Evolutionary conservation across 2,329 filamentous ascomycete genomes (phyloP).

Genomic region (Pestalotiopsis sp.): DNA sequence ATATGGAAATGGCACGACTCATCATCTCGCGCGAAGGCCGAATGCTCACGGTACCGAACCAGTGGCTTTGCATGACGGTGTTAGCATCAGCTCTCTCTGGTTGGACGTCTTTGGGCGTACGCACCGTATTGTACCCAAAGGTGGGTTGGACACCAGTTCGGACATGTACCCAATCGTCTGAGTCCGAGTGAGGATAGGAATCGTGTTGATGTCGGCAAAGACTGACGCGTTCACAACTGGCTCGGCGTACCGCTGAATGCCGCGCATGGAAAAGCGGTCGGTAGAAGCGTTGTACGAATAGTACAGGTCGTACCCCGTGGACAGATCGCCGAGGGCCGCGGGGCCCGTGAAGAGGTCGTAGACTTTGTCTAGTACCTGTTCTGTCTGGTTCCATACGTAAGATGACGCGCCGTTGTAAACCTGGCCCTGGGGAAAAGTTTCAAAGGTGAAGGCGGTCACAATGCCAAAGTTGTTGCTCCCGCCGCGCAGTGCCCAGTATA

Average conservation of each 20-base stretch:
- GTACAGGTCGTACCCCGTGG: conserved; percentile 11
- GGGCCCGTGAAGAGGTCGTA: conserved; percentile 12
- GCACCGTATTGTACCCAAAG: not conserved
- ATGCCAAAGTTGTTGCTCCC: conserved; percentile 17
- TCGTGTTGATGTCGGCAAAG: not conserved
- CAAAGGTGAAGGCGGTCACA: conserved; percentile 9
- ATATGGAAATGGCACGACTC: not conserved
- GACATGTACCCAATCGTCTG: not conserved
- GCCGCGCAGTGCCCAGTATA: conserved; percentile 16
- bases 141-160: not conserved
- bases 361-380: conserved; percentile 12
- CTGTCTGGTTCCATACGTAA: conserved; percentile 9
- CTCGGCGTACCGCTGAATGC: conserved; percentile 13
- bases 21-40: not conserved
- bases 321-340: conserved; percentile 1
- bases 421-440: conserved; percentile 5
- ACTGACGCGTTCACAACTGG: conserved; percentile 9
- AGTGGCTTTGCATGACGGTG: not conserved
- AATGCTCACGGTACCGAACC: not conserved
- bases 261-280: conserved; percentile 6
- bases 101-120: not conserved
- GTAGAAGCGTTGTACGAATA: conserved; percentile 9
- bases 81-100: not conserved
- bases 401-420: conserved; percentile 9
- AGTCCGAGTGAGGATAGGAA: not conserved